Evolutionary conservation across 2,329 filamentous ascomycete species (phyloP), one percentile per base, ranked within the genome.

Genomic region (Diplodia intermedia): DNA sequence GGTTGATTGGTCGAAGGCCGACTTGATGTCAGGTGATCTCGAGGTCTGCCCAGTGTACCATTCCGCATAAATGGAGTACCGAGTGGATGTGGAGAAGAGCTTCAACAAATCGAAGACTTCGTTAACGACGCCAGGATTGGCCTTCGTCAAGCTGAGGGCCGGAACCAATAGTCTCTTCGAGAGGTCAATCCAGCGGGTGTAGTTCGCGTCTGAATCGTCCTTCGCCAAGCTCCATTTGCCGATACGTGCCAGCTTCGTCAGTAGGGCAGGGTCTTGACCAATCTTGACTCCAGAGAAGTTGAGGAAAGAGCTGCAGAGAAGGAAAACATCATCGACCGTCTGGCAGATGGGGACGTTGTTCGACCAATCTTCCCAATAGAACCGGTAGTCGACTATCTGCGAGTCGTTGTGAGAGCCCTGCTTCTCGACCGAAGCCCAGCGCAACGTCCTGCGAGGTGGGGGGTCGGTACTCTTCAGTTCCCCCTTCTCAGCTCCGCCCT

Each of bases 341-440:
- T 97, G 94, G 75, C 95, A 99, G 23, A 97, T 82, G 0, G 95
- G 96, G 55, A 99, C 86, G 71, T 95, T 97, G 79, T 98, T 94
- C 2, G 89, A 86, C 95, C 95, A 99, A 73, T 98, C 95, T 69
- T 97, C 93, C 89, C 95, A 97, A 79, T 99, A 99, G 77, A 96
- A 98, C 40, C 91, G 88, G 77, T 97, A 98, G 65, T 91, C 85
- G 14, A 83, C 87, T n/a, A 86, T 85, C 23, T 90, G 89, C 11
- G 52, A 52, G n/a, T 63, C 66, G 50, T 63, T 65, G 29, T 67
- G 50, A 3, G 57, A 63, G 66, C 89, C 89, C 71, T 86, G 86
- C 72, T 88, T 89, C 73, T 97, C 94, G 5, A 93, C 88, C 73
- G 91, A 90, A 4, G 93, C 91, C 94, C 94, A 97, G 70, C 91